Percentiles rank a stretch among this genome's conserved stretches.
phyloP scores from a whole-genome alignment of 768 basidiomycete genomes.

The Hygrophorus pudorinus region DNA sequence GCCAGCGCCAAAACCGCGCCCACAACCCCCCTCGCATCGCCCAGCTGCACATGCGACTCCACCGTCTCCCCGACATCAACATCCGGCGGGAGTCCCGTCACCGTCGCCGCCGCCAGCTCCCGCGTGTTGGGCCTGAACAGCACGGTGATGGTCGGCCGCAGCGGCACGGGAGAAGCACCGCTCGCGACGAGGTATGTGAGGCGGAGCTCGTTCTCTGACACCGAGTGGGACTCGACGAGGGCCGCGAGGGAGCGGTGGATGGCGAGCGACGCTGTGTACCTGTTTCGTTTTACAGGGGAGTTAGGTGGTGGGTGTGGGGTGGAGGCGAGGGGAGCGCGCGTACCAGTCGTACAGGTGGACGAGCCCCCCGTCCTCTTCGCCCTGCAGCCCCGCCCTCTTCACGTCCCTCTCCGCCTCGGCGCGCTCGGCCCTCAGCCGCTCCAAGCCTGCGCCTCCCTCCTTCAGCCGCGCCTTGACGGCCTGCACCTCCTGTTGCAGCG shows the following conservation, averaged over 20 bases:
- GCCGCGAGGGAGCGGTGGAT: conserved; percentile 55
- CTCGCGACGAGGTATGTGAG: conserved; percentile 54
- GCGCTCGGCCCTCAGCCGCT: conserved; percentile 46
- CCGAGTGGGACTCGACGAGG: conserved; percentile 46
- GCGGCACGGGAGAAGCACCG: conserved; percentile 14
- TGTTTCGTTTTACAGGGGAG: conserved; percentile 22
- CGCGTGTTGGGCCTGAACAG: conserved; percentile 66
- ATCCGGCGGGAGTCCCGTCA: conserved; percentile 25
- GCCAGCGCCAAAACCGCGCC: conserved; percentile 47
- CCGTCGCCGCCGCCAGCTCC: conserved; percentile 51
- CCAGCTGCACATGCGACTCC: conserved; percentile 50
- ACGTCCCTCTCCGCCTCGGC: conserved; percentile 55
- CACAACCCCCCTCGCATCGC: conserved; percentile 57
- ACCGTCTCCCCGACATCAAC: conserved; percentile 46
- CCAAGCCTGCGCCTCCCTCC: conserved; percentile 40
- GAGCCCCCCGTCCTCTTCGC: conserved; percentile 61
- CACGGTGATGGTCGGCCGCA: conserved; percentile 37
- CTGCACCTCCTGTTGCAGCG: conserved; percentile 38
- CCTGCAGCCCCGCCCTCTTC: conserved; percentile 36
- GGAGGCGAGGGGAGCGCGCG: conserved; percentile 11
- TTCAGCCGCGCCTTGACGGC: conserved; percentile 56
- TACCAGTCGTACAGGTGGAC: conserved; percentile 65
- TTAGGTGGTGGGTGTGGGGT: neutral
- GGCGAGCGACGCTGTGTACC: conserved; percentile 62
- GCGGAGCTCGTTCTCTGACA: conserved; percentile 70